These are phyloP conservation scores for Dictyostelium discoideum DNA, from an alignment of 78 protist species.

Conservation along the genomic window DNA sequence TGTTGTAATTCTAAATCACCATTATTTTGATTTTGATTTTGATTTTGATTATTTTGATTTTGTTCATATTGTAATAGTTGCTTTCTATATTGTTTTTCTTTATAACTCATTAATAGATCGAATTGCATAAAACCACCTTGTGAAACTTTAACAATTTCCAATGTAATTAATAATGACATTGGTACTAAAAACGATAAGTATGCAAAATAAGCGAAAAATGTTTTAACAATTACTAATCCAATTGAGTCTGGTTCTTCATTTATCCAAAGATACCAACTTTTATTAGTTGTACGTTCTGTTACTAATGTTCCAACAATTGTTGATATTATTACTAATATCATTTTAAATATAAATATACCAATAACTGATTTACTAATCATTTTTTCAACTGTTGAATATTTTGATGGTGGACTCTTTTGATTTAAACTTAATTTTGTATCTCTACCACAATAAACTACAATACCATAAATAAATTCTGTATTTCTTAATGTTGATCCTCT, in stretches of 20 bases:
- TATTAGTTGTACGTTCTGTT: neutral
- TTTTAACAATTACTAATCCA: slow-evolving; percentile 13
- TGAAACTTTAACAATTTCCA: slow-evolving; percentile 58
- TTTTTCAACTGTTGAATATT: slow-evolving; percentile 37
- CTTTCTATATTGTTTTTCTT: slow-evolving; percentile 8
- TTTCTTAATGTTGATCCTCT: slow-evolving; percentile 43
- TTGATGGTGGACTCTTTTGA: slow-evolving; percentile 61
- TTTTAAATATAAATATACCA: slow-evolving; percentile 7
- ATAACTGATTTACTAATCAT: slow-evolving; percentile 49
- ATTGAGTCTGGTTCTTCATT: neutral
- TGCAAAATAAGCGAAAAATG: slow-evolving; percentile 67
- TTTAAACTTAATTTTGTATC: slow-evolving; percentile 47
- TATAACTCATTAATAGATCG: slow-evolving; percentile 1
- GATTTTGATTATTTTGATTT: neutral
- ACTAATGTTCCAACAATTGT: neutral
- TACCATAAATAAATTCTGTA: slow-evolving; percentile 59
- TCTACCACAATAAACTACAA: slow-evolving; percentile 70
- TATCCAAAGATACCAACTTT: slow-evolving; percentile 38
- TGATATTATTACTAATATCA: slow-evolving; percentile 6
- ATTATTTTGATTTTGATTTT: neutral
- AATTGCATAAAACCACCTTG: slow-evolving; percentile 47
- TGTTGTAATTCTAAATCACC: neutral
- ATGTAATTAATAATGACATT: slow-evolving; percentile 64
- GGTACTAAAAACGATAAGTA: slow-evolving; percentile 48
- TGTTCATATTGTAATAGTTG: neutral